A percentile compares a stretch with the other conserved stretches of the same genome.
phyloP scores from a whole-genome alignment of 768 basidiomycete genomes.

The Kondoa subrosea region DNA sequence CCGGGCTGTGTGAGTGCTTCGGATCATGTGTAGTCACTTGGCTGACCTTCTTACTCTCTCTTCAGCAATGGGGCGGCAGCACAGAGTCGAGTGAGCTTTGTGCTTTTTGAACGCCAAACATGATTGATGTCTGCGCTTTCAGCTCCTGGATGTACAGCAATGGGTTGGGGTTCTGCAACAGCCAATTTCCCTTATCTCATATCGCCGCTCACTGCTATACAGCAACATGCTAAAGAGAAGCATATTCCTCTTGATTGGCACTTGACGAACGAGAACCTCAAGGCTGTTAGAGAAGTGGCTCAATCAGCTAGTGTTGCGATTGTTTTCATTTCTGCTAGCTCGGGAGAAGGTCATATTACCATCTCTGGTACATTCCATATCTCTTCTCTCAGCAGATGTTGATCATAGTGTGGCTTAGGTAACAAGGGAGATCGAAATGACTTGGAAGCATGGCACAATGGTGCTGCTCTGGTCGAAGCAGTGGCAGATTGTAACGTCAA shows the following conservation, averaged over 20 bases:
- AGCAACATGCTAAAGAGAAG: neutral
- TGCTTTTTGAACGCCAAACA: no score
- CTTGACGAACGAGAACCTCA: neutral
- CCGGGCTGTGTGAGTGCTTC: neutral
- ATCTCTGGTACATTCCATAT: neutral
- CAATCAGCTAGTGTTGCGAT: neutral
- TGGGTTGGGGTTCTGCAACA: constrained; percentile 1
- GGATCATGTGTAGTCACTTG: no score
- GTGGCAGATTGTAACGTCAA: constrained; percentile 51
- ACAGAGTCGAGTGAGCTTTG: no score
- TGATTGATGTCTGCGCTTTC: no score
- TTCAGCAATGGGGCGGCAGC: no score
- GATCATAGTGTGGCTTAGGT: neutral
- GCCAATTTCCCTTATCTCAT: neutral
- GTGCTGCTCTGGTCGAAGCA: constrained; percentile 46
- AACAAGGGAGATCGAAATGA: constrained; percentile 18
- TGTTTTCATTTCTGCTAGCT: constrained; percentile 3
- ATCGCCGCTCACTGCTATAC: neutral
- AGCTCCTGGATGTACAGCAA: neutral
- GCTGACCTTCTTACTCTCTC: no score
- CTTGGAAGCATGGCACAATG: constrained; percentile 14
- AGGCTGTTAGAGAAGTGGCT: neutral
- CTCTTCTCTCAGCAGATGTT: neutral
- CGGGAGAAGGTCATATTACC: constrained; percentile 4
- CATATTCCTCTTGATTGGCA: neutral